Evolutionary conservation across 31 red algal species (phyloP), one percentile per base, ranked within the genome.

Genomic region (Odonthalia washingtoniensis): DNA sequence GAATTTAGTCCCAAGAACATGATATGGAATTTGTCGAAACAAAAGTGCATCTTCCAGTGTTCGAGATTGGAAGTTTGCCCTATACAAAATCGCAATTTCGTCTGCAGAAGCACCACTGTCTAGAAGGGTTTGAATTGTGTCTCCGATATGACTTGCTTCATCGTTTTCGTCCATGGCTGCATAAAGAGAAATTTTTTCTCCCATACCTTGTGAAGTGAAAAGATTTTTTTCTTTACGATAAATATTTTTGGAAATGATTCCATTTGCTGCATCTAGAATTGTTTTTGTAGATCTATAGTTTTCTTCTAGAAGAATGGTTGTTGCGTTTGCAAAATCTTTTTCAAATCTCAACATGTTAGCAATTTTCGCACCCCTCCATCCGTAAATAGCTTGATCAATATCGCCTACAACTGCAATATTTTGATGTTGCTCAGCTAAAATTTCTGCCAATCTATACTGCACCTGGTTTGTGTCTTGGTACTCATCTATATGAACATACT

Each of bases 401-500:
- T 95, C 86, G 75, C 85, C 92, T n/a, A 90, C 84, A 28, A 91
- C 86, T 61, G 82, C 89, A 57, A 95, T 39, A 46, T 82, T 74
- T 49, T 46, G 68, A 43, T 74, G 37, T 33, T 82, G 77, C 37
- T 33, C 41, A 63, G 86, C 63, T 14, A 97, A 61, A 4, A 98
- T 40, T 17, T 65, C 65, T 21, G 95, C 73, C 5, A 98, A 82
- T 42, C 93, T 87, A 80, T 90, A 98, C 75, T 98, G 96, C 14
- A 95, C 75, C 16, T 66, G 40, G 44, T 95, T 95, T 31, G 81
- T 91, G 41, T 98, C 96, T 80, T 98, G 96, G 73, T 78, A 93
- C 72, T 98, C 96, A 61, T 98, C 96, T 40, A 98, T 93, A 4
- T 93, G 65, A 36, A 98, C 79, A 62, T 98, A 87, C 4, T 84